These are phyloP conservation scores for Wickerhamiella hasegawae DNA, from an alignment of 805 yeast species.

Conservation along the genomic window DNA sequence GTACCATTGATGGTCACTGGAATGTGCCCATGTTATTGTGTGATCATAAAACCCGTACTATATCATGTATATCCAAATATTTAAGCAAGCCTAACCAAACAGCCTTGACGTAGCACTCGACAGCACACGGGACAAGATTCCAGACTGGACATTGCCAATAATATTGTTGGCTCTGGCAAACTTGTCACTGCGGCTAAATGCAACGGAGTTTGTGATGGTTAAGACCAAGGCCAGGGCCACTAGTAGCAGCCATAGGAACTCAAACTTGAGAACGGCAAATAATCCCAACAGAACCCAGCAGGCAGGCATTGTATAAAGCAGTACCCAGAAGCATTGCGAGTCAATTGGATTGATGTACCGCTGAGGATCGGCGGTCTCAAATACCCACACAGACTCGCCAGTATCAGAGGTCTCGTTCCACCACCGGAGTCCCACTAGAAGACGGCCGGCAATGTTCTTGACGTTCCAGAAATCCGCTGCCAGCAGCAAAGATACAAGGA, in stretches of 20 bases:
- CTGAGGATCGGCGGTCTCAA: constrained; percentile 60
- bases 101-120: constrained; percentile 8
- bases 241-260: constrained; percentile 38
- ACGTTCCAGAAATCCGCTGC: constrained; percentile 91
- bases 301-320: constrained; percentile 59
- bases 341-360: constrained; percentile 75
- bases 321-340: constrained; percentile 73
- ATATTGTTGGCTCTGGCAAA: constrained; percentile 70
- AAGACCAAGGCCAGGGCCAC: constrained; percentile 47
- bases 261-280: constrained; percentile 62
- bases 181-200: constrained; percentile 83
- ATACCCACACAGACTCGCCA: constrained; percentile 71
- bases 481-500: constrained; percentile 53
- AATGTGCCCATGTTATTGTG: too few species aligned
- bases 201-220: constrained; percentile 70
- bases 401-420: constrained; percentile 71
- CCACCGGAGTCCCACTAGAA: constrained; percentile 81
- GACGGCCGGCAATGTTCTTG: constrained; percentile 79
- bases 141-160: constrained; percentile 25
- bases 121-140: constrained; percentile 18
- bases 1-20: too few species aligned
- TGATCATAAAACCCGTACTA: too few species aligned
- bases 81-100: too few species aligned
- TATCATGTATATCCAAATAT: too few species aligned
- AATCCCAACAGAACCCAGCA: constrained; percentile 63